These are phyloP conservation scores for Syzygium jambos DNA, from an alignment of 345 rosid species.

Conservation along the genomic window DNA sequence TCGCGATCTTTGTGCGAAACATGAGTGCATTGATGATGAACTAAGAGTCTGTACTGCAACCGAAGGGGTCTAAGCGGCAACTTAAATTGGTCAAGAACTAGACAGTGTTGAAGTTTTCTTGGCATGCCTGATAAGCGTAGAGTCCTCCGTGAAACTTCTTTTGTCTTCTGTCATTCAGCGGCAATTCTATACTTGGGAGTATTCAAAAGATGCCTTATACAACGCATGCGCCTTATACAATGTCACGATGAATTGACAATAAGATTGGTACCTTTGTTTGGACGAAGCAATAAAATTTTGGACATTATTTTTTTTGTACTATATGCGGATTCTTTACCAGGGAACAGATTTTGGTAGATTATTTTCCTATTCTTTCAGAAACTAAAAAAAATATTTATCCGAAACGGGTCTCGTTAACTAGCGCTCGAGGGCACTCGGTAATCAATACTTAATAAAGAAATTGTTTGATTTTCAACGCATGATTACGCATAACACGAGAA, in stretches of 20 bases:
- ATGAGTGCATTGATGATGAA: too few species aligned
- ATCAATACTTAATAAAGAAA: too few species aligned
- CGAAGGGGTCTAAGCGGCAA: too few species aligned
- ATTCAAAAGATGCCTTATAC: not conserved
- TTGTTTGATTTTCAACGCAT: too few species aligned
- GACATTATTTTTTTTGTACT: not conserved
- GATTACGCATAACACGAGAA: too few species aligned
- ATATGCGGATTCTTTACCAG: not conserved
- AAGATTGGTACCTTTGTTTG: not conserved
- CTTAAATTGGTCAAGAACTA: too few species aligned
- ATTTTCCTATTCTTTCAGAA: not conserved
- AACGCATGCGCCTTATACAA: not conserved
- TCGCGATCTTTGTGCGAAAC: too few species aligned
- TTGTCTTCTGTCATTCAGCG: not conserved
- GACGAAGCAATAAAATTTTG: not conserved
- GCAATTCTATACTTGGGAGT: accelerated
- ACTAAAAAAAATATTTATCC: not conserved
- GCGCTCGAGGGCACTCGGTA: too few species aligned
- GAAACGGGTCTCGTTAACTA: not conserved
- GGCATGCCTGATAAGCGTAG: too few species aligned
- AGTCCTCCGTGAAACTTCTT: too few species aligned
- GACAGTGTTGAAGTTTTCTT: too few species aligned
- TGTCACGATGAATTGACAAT: not conserved
- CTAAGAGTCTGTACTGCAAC: too few species aligned
- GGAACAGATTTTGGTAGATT: not conserved